Conservation (phyloP, 371 early-diverging fungal species). For the Mycotypha africana region DNA sequence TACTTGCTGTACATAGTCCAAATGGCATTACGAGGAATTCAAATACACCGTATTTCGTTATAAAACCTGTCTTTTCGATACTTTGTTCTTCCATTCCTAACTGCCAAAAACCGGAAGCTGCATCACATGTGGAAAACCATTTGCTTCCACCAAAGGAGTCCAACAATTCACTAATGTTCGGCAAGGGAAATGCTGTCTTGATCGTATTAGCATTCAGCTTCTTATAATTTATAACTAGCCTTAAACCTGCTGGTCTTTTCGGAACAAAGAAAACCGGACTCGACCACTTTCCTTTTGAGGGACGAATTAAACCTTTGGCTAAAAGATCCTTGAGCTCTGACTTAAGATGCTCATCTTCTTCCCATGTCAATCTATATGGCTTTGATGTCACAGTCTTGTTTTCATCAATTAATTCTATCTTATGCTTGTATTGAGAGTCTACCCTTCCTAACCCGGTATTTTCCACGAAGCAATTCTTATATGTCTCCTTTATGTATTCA, state of each 20-base stretch:
- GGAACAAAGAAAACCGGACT: conserved; percentile 24
- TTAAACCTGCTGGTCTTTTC: conserved; percentile 25
- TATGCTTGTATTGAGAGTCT: no score
- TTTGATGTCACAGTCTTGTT: no score
- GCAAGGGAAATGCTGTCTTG: conserved; percentile 26
- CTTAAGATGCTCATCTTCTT: no score
- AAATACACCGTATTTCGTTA: conserved; percentile 4
- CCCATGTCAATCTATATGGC: no score
- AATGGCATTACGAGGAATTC: conserved; percentile 31
- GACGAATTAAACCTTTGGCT: conserved; percentile 14
- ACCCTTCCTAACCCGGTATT: no score
- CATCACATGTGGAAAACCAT: conserved; percentile 16
- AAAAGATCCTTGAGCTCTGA: no score
- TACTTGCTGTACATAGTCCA: conserved; percentile 25
- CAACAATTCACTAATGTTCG: conserved; percentile 22
- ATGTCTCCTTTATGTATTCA: no score
- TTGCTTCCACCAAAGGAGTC: conserved; percentile 17
- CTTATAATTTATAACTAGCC: conserved; percentile 27
- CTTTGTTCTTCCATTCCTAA: conserved; percentile 2
- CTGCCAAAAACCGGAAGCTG: conserved; percentile 6
- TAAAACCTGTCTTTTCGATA: conserved; percentile 22
- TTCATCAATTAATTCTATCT: no score
- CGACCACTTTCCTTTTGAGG: conserved; percentile 19
- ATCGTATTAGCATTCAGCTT: conserved; percentile 29
- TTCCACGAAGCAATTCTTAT: no score